phyloP scores from a whole-genome alignment of 1,284 basidiomycete genomes.

The Cystobasidiaceae sp. region DNA sequence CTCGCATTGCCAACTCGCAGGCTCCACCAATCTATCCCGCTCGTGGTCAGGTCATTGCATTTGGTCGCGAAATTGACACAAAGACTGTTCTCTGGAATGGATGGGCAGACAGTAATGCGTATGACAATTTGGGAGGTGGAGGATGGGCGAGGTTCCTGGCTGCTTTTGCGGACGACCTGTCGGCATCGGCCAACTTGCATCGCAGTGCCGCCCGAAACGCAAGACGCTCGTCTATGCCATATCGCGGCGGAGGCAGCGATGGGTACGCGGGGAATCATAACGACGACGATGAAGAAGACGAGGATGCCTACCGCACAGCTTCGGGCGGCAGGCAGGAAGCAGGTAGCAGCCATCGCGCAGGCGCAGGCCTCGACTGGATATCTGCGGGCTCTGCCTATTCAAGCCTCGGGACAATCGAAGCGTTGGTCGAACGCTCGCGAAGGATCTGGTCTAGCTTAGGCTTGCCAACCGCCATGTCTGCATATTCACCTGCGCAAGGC shows the following conservation, averaged over 20 bases:
- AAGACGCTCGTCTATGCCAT: no score
- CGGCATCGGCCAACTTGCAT: conserved; percentile 55
- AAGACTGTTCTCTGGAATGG: conserved; percentile 92
- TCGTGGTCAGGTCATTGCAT: conserved; percentile 89
- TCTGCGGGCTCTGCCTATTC: conserved; percentile 52
- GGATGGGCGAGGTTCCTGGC: conserved; percentile 96
- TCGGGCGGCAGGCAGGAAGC: background rate
- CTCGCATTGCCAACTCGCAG: conserved; percentile 2
- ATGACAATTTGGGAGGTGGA: conserved; percentile 54
- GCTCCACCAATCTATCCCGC: conserved; percentile 22
- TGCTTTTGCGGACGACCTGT: conserved; percentile 75
- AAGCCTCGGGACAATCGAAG: conserved; percentile 1
- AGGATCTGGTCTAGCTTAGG: background rate
- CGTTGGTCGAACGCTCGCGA: background rate
- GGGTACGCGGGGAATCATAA: no score
- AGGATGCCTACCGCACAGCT: conserved; percentile 27
- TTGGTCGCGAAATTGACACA: conserved; percentile 95
- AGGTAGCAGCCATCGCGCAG: conserved; percentile 62
- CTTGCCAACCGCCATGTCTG: no score
- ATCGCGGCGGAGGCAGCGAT: no score
- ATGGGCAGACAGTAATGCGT: conserved; percentile 36
- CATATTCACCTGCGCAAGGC: no score
- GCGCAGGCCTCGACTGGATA: conserved; percentile 48
- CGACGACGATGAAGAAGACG: conserved; percentile 50
- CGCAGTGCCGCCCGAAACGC: conserved; percentile 58